phyloP scores from a whole-genome alignment of 768 basidiomycete species.

The Cyclocybe cylindracea region DNA sequence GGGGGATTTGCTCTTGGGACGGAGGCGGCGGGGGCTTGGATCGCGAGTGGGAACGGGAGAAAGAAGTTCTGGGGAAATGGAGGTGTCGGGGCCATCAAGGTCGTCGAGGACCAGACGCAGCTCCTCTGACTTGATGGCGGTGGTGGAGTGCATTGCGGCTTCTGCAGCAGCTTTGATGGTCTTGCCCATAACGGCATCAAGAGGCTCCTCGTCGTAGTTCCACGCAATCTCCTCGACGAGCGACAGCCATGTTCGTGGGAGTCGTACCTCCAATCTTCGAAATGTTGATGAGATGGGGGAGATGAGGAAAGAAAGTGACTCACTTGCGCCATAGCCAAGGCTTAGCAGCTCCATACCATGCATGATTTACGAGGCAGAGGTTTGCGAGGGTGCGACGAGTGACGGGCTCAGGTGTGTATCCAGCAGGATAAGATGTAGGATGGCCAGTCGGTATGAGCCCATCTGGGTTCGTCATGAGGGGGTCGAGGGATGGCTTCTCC shows the following conservation, averaged over 20 bases:
- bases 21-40: conserved; percentile 75
- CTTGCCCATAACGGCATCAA: conserved; percentile 62
- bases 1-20: conserved; percentile 78
- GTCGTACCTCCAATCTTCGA: conserved; percentile 67
- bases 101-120: conserved; percentile 54
- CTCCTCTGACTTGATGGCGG: conserved; percentile 39
- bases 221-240: conserved; percentile 80
- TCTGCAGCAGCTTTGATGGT: conserved; percentile 69
- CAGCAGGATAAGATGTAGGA: conserved; percentile 74
- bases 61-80: conserved; percentile 74
- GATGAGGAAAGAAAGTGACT: conserved; percentile 16
- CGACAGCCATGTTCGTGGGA: conserved; percentile 83
- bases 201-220: conserved; percentile 66
- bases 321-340: conserved; percentile 84
- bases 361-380: conserved; percentile 76
- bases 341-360: conserved; percentile 82
- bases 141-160: conserved; percentile 55
- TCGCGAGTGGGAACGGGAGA: conserved; percentile 83
- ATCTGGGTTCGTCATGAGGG: conserved; percentile 50
- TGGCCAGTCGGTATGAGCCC: conserved; percentile 55
- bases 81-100: conserved; percentile 62
- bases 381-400: conserved; percentile 65
- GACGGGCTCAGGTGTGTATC: conserved; percentile 68
- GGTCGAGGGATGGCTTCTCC: conserved; percentile 64
- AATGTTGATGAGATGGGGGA: neutral